Base-by-base conservation (phyloP, 2,329 filamentous ascomycete genomes). In the Ophiostoma sp. region DNA sequence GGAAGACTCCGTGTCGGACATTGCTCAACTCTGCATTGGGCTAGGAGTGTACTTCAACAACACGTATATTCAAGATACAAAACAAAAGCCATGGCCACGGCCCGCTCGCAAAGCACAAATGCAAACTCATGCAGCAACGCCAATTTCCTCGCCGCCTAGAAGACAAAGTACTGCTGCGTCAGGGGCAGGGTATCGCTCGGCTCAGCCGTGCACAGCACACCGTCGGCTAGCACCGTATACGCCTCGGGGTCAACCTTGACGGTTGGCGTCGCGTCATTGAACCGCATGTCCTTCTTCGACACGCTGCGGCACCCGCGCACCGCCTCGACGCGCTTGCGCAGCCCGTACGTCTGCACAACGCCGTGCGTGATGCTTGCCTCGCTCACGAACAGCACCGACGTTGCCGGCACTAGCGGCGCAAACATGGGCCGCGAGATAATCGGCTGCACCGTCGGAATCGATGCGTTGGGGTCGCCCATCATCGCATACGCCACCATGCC, bases 231-330 rank as follows among this genome's bases (percentile, higher is more conserved):
- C 40, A 97, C 93, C 16, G 82, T 85, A 80, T 97, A 98, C 75
- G 85, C 88, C 83, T 98, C 94, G 5, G 94, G 91, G 77, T 98
- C 93, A 70, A 98, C 93, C 74, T 82, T 87, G 91, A 98, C 97
- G 79, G 84, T 87, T 14, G 94, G 94, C 86, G 87, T 92, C 67
- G 79, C 79, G 75, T 92, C 87, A 77, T 97, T 97, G 78, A 87
- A 93, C 75, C 92, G 93, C 93, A 97, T 97, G 78, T 97, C 91
- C 74, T 79, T 83, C 83, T 97, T 97, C 60, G 88, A 83, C 62
- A 97, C 84, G 44, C 78, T 84, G 69, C 93, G 73, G 77, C 93
- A 96, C 68, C 85, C 85, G 75, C 84, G 88, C 65, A 97, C 92
- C 3, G 91, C 81, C 79, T 95, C 91, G 72, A 97, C 81, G 64